These are phyloP conservation scores for Rhynchospora breviuscula DNA, from an alignment of 176 grass and related monocot genomes.

Conservation along the genomic window DNA sequence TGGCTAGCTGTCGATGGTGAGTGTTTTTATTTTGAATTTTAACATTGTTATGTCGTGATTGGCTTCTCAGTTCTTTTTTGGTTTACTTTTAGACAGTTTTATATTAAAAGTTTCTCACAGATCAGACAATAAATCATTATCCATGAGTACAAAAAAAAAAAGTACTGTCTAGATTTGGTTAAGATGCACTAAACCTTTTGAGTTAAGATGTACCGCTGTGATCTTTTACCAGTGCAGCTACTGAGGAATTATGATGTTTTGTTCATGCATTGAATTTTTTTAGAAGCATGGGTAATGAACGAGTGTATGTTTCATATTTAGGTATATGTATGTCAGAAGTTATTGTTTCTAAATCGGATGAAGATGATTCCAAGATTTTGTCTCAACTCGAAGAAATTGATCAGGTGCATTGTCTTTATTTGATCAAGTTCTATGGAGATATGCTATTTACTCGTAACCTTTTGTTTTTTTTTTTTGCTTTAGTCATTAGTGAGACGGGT, in stretches of 20 bases:
- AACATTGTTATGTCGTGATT: neutral
- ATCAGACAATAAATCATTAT: neutral
- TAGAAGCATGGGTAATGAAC: neutral
- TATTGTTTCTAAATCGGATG: slow-evolving; percentile 33
- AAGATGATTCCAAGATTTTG: slow-evolving; percentile 43
- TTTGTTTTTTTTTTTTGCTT: slow-evolving; percentile 44
- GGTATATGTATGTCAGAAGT: slow-evolving; percentile 49
- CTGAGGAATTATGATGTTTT: too few species aligned
- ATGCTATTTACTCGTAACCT: neutral
- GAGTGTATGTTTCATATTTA: slow-evolving; percentile 24
- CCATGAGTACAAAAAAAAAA: neutral
- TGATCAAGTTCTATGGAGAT: neutral
- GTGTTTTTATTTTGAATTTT: neutral
- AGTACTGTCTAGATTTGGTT: neutral
- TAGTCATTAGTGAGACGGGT: slow-evolving; percentile 49
- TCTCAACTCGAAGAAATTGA: slow-evolving; percentile 50
- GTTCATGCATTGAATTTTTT: slow-evolving; percentile 6
- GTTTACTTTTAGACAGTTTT: neutral
- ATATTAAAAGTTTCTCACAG: neutral
- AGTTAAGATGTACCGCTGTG: neutral
- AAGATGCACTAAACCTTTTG: neutral
- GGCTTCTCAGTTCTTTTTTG: neutral
- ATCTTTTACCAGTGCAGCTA: neutral
- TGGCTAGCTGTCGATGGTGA: slow-evolving; percentile 62
- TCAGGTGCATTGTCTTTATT: slow-evolving; percentile 49